These are phyloP conservation scores for Trichomonascaceae sp. DNA, from an alignment of 1,139 yeast genomes.

Conservation along the genomic window DNA sequence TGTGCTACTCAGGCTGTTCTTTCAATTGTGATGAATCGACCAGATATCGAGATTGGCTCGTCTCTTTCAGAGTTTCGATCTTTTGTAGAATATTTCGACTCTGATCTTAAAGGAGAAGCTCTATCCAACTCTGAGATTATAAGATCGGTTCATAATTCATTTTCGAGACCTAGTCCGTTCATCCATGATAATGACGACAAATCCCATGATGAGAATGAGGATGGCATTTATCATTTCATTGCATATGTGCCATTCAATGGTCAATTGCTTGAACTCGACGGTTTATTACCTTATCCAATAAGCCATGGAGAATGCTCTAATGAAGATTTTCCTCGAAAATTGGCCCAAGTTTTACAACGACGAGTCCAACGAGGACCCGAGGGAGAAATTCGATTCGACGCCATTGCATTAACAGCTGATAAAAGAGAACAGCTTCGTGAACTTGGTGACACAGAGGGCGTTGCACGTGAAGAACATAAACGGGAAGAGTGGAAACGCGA, in stretches of 20 bases:
- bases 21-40: slow-evolving; percentile 46
- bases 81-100: slow-evolving; percentile 52
- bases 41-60: slow-evolving; percentile 44
- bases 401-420: slow-evolving; percentile 51
- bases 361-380: slow-evolving; percentile 44
- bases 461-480: slow-evolving; percentile 32
- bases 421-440: slow-evolving; percentile 38
- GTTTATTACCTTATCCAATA: slow-evolving; percentile 55
- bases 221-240: slow-evolving; percentile 58
- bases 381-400: slow-evolving; percentile 53
- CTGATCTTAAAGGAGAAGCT: slow-evolving; percentile 57
- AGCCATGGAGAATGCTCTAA: slow-evolving; percentile 42
- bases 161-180: slow-evolving; percentile 51
- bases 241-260: slow-evolving; percentile 48
- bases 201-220: slow-evolving; percentile 38
- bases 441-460: slow-evolving; percentile 38
- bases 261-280: slow-evolving; percentile 59
- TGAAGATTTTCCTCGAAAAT: slow-evolving; percentile 41
- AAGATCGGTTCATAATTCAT: slow-evolving; percentile 57
- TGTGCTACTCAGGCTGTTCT: slow-evolving; percentile 78
- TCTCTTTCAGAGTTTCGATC: slow-evolving; percentile 45
- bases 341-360: slow-evolving; percentile 35
- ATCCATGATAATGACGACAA: slow-evolving; percentile 37
- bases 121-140: slow-evolving; percentile 57
- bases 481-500: slow-evolving; percentile 39